phyloP scores from a whole-genome alignment of 2,329 filamentous ascomycete genomes.

The Fusarium albosuccineum region DNA sequence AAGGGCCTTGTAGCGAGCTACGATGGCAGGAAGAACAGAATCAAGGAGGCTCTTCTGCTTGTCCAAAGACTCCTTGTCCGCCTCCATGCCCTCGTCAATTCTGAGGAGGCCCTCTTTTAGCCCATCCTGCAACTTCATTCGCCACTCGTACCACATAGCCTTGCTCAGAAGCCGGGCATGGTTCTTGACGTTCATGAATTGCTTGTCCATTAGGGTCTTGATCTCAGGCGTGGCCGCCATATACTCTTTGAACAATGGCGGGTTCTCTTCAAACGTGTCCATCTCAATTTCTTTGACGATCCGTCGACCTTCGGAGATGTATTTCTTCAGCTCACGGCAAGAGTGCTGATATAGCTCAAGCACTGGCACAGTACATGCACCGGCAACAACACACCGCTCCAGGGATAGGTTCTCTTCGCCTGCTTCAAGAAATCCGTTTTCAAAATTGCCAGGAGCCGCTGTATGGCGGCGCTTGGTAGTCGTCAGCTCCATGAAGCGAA shows the following conservation, averaged over 20 bases:
- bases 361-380: conserved; percentile 91
- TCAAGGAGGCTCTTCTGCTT: conserved; percentile 78
- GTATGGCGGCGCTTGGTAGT: conserved; percentile 94
- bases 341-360: conserved; percentile 96
- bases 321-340: conserved; percentile 94
- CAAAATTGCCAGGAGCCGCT: conserved; percentile 68
- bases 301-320: conserved; percentile 91
- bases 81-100: conserved; percentile 81
- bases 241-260: conserved; percentile 92
- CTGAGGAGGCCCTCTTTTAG: conserved; percentile 84
- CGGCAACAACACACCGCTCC: conserved; percentile 86
- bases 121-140: conserved; percentile 85
- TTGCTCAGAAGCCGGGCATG: conserved; percentile 92
- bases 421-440: conserved; percentile 56
- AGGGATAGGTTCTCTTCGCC: conserved; percentile 69
- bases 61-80: conserved; percentile 75
- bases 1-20: conserved; percentile 71
- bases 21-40: conserved; percentile 74
- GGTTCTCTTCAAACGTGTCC: conserved; percentile 91
- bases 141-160: conserved; percentile 98
- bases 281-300: conserved; percentile 92
- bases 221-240: conserved; percentile 86
- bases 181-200: conserved; percentile 97
- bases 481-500: conserved; percentile 98
- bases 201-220: conserved; percentile 90